Percentiles rank a stretch among this genome's conserved stretches.
These are phyloP conservation scores for Lachnellula occidentalis DNA, from an alignment of 2,329 filamentous ascomycete species.

Conservation along the genomic window DNA sequence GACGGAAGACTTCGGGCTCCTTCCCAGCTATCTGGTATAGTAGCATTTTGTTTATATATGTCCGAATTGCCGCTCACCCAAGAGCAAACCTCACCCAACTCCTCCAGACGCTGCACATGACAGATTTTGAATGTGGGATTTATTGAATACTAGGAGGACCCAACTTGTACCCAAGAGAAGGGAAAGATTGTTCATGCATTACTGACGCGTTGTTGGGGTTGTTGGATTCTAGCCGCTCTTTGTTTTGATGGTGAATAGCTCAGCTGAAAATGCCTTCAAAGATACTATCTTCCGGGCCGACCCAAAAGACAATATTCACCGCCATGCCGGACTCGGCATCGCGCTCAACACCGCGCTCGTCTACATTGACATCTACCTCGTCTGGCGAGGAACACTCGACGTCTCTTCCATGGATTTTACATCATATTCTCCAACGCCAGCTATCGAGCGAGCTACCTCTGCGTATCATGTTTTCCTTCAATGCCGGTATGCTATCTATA, in stretches of 20 bases:
- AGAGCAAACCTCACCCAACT: no score
- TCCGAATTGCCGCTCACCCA: no score
- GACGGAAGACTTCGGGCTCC: neutral
- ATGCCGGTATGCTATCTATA: conserved; percentile 19
- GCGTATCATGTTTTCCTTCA: conserved; percentile 28
- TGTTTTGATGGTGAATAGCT: no score
- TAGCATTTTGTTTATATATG: no score
- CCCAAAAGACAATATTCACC: no score
- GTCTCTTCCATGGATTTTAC: conserved; percentile 21
- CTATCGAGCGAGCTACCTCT: conserved; percentile 18
- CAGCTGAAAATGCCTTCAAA: neutral
- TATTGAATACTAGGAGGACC: no score
- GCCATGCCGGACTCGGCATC: neutral
- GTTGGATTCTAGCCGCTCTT: no score
- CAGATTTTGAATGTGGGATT: no score
- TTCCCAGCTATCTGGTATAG: neutral
- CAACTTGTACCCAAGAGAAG: no score
- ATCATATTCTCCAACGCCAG: conserved; percentile 18
- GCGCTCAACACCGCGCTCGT: neutral
- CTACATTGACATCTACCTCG: conserved; percentile 2
- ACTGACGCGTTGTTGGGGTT: no score
- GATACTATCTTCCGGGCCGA: neutral
- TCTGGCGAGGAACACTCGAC: conserved; percentile 5
- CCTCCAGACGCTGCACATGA: no score
- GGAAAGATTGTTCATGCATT: no score